Base-by-base conservation (phyloP, 352 stramenopile genomes). In the Elongisporangium anandrum region DNA sequence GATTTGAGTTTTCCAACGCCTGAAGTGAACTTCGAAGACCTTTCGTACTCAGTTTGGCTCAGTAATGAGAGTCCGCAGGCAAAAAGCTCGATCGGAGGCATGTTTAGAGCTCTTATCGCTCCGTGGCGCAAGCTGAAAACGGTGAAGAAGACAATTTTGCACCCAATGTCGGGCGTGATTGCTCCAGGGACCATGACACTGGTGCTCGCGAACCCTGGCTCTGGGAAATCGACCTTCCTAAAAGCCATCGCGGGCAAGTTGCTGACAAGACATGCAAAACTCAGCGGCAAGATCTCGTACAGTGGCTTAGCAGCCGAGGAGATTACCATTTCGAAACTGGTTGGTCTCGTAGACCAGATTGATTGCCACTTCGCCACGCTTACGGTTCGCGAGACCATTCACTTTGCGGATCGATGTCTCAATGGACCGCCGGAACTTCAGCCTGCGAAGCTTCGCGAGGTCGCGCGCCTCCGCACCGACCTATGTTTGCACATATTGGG, bases 311-410 rank as follows among this genome's bases (percentile, higher is more conserved):
- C 52, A 3, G 75, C 50, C 16, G 71, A 74, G 26, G 62, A 69
- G 19, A 77, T 68, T 41, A 19, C 38, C 38, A 73, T 75, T 50
- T 68, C 26, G 19, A 85, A 85, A 62, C 64, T 83, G 17, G 76
- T 81, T 0, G 73, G 73, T 0, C 65, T 85, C 23, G 65, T 86
- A 7, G 76, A 83, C 45, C 76, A 85, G 56, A 63, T 73, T 16
- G 93, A 98, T 68, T 72, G 76, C 22, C 94, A 98, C 73, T 70
- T 87, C 16, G 73, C 93, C n/a, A 79, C 87, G 10, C 72, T 98
- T 23, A 98, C 92, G 2, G 95, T 98, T 1, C 72, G 87, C 34
- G 93, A 98, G 64, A 98, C 95, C 4, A 83, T 98, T 58, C 65
- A 89, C 38, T 98, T 98, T 73, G 86, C 93, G 10, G 95, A 95